Percentiles rank a stretch among this genome's conserved stretches.
These are phyloP conservation scores for Calendula officinalis DNA, from an alignment of 129 eudicot genomes.

Conservation along the genomic window DNA sequence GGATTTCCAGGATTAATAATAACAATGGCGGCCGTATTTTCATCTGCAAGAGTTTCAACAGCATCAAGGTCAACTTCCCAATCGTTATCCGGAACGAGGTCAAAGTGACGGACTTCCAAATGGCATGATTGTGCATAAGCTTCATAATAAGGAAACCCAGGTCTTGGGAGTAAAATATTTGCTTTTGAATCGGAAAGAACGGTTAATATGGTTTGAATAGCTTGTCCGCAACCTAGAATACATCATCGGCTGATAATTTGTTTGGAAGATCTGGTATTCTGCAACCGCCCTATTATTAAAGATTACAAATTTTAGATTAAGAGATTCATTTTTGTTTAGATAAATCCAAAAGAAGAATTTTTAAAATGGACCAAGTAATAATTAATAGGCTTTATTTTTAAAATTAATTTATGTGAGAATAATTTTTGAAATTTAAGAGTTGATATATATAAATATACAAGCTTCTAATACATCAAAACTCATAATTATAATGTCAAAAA, in stretches of 20 bases:
- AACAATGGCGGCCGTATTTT: constrained; percentile 76
- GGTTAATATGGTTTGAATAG: constrained; percentile 52
- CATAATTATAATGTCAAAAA: too few species aligned
- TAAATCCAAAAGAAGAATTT: too few species aligned
- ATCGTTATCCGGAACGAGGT: constrained; percentile 60
- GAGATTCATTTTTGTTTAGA: background rate
- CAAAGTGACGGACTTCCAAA: constrained; percentile 62
- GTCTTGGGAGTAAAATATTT: constrained; percentile 77
- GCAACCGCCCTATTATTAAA: constrained; percentile 60
- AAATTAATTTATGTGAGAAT: too few species aligned
- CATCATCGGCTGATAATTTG: constrained; percentile 65
- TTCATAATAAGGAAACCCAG: constrained; percentile 74
- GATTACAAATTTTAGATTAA: background rate
- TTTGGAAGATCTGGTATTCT: constrained; percentile 70
- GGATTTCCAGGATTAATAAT: constrained; percentile 91
- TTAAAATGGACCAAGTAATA: too few species aligned
- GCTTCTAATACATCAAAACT: too few species aligned
- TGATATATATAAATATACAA: too few species aligned
- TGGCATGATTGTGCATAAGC: constrained; percentile 43
- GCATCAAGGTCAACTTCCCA: constrained; percentile 79
- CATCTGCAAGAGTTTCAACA: constrained; percentile 74
- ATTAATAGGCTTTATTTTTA: too few species aligned
- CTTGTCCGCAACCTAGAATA: constrained; percentile 76
- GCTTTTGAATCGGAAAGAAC: constrained; percentile 61
- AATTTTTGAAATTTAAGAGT: too few species aligned